These are phyloP conservation scores for Monosiga brevicollis DNA, from an alignment of 78 protist species.

Conservation along the genomic window DNA sequence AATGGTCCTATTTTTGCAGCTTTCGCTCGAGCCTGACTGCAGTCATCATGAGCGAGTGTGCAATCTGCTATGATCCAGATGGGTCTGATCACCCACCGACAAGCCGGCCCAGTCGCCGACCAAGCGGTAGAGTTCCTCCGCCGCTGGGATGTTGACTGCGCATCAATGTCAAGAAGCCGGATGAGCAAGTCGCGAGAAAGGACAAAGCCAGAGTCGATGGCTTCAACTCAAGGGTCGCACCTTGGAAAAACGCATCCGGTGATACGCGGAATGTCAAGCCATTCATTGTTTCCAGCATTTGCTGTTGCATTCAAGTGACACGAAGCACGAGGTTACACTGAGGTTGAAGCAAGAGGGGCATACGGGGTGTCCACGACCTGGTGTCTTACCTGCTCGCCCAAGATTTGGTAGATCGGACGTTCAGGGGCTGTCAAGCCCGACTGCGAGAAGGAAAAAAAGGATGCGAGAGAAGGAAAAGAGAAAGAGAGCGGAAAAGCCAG, in stretches of 20 bases:
- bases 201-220: too few species aligned
- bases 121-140: conserved; percentile 30
- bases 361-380: background rate
- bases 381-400: conserved; percentile 2
- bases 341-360: background rate
- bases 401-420: background rate
- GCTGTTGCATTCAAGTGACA: conserved; percentile 30
- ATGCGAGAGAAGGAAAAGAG: too few species aligned
- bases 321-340: conserved; percentile 25
- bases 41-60: background rate
- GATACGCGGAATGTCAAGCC: conserved; percentile 25
- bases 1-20: too few species aligned
- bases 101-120: background rate
- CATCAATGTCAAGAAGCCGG: too few species aligned
- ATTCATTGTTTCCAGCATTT: conserved; percentile 30
- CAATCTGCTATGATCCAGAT: background rate
- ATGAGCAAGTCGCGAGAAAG: too few species aligned
- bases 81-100: background rate
- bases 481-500: too few species aligned
- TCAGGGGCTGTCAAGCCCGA: too few species aligned
- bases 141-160: conserved; percentile 66
- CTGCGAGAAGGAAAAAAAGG: too few species aligned
- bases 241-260: conserved; percentile 2
- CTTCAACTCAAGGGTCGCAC: too few species aligned
- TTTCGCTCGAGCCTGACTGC: too few species aligned